phyloP scores from a whole-genome alignment of 1,284 basidiomycete species.

The Tilletia walkeri region DNA sequence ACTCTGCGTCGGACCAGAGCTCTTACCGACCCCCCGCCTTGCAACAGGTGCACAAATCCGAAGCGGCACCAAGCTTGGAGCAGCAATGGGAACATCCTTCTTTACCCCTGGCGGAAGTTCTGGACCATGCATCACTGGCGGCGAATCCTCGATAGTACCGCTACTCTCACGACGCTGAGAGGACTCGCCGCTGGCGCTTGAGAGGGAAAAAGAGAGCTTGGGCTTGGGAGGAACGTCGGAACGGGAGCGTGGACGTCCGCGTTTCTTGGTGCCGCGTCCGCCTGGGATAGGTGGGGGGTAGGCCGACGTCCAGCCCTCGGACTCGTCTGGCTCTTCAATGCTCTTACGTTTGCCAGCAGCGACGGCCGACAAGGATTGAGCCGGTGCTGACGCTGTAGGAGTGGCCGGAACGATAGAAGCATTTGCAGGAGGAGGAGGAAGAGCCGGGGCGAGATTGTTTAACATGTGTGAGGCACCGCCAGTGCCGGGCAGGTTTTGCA shows the following conservation, averaged over 20 bases:
- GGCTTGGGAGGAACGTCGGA: slow-evolving; percentile 15
- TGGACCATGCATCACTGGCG: not conserved
- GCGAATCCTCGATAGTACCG: not conserved
- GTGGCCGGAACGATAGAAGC: not conserved
- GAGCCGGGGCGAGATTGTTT: too few species aligned
- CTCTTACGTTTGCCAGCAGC: slow-evolving; percentile 10
- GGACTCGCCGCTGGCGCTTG: not conserved
- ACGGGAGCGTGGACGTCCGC: slow-evolving; percentile 6
- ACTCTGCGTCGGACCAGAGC: not conserved
- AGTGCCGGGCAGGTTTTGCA: not conserved
- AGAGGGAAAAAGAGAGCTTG: not conserved
- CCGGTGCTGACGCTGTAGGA: not conserved
- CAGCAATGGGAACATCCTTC: slow-evolving; percentile 15
- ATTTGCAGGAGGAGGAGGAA: too few species aligned
- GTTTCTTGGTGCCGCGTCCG: slow-evolving; percentile 7
- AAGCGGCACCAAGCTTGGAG: slow-evolving; percentile 1
- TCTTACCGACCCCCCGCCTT: not conserved
- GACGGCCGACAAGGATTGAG: not conserved
- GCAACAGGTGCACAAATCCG: slow-evolving; percentile 13
- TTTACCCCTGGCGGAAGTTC: slow-evolving; percentile 13
- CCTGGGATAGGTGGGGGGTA: slow-evolving; percentile 11
- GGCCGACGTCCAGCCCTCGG: slow-evolving; percentile 12
- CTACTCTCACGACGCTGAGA: not conserved
- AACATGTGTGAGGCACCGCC: too few species aligned
- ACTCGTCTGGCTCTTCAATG: not conserved